Conservation (phyloP, 768 basidiomycete species). For the Leccinum boreale region DNA sequence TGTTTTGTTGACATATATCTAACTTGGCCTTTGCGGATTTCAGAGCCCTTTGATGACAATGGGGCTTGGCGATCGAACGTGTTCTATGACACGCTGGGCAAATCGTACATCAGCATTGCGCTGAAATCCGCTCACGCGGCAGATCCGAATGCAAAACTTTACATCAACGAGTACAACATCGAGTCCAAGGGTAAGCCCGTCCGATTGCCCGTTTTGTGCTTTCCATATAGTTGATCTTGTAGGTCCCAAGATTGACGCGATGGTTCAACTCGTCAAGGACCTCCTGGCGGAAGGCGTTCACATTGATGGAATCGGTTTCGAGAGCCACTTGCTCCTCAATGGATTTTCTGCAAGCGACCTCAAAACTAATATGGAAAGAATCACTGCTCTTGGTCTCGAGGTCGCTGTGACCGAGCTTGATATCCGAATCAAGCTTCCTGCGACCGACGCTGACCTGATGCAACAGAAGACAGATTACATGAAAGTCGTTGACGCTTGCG, state of each 20-base stretch:
- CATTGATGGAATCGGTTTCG: slow-evolving; percentile 60
- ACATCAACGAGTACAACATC: slow-evolving; percentile 30
- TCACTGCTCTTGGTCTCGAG: slow-evolving; percentile 60
- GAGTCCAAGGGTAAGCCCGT: slow-evolving; percentile 21
- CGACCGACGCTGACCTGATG: slow-evolving; percentile 42
- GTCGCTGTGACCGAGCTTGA: slow-evolving; percentile 70
- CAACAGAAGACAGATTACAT: slow-evolving; percentile 58
- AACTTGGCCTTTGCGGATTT: neutral
- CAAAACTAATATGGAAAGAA: slow-evolving; percentile 45
- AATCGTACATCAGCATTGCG: slow-evolving; percentile 46
- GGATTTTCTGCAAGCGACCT: slow-evolving; percentile 45
- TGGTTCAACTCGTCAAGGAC: slow-evolving; percentile 49
- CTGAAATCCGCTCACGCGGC: slow-evolving; percentile 34
- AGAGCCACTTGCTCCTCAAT: slow-evolving; percentile 59
- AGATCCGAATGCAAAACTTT: slow-evolving; percentile 32
- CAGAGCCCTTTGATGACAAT: slow-evolving; percentile 44
- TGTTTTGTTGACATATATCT: neutral
- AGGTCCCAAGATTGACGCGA: slow-evolving; percentile 41
- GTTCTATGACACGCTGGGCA: slow-evolving; percentile 49
- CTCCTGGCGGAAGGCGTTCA: slow-evolving; percentile 47
- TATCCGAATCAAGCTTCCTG: slow-evolving; percentile 53
- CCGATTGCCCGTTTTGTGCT: neutral
- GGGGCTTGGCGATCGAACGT: slow-evolving; percentile 52
- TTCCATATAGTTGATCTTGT: neutral
- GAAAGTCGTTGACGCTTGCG: slow-evolving; percentile 42